Evolutionary conservation across 179 eudicot genomes (phyloP), one percentile per base, ranked within the genome.

Genomic region (Nepenthes alata): DNA sequence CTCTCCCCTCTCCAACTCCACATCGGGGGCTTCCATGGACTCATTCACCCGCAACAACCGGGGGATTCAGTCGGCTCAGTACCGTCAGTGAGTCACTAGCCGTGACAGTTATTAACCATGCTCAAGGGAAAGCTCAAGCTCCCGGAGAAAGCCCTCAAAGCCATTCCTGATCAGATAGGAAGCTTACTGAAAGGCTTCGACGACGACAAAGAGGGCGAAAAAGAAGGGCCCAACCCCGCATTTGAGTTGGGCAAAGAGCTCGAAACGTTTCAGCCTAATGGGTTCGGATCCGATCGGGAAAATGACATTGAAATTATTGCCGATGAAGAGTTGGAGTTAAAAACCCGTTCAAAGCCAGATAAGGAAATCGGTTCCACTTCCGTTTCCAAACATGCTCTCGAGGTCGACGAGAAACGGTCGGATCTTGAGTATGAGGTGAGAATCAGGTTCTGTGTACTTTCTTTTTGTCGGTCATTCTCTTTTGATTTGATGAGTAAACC

Each of bases 341-440:
- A 45, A 58, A 38, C 74, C 4, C 61, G 73, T 60, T 49, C 10
- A 2, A 63, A 70, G 62, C 45, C 53, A 10, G 69, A 62, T 38
- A 62, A 67, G 35, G 67, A 73, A 37, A 14, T 6, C 15, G 74
- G 62, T 62, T 35, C 11, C 34, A 59, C 35, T 44, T 12, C 70
- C n/a, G 65, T 62, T 57, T 70, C 73, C 54, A 74, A 9, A 48
- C n/a, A 44, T 62, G 47, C 16, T 9, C 37, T 71, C 5, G 77
- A 65, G 8, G 75, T 64, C 5, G 91, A 78, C 61, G 87, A 80
- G 49, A 83, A 78, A 66, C 74, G 76, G 60, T 82, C 82, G 35
- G 82, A 82, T 72, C 85, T 85, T 39, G 91, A 85, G 65, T 80
- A 66, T 57, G 88, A 85, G 85, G 91, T 83, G 50, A 69, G 67